These are phyloP conservation scores for Xylariaceae sp. DNA, from an alignment of 2,329 filamentous ascomycete genomes.

Conservation along the genomic window DNA sequence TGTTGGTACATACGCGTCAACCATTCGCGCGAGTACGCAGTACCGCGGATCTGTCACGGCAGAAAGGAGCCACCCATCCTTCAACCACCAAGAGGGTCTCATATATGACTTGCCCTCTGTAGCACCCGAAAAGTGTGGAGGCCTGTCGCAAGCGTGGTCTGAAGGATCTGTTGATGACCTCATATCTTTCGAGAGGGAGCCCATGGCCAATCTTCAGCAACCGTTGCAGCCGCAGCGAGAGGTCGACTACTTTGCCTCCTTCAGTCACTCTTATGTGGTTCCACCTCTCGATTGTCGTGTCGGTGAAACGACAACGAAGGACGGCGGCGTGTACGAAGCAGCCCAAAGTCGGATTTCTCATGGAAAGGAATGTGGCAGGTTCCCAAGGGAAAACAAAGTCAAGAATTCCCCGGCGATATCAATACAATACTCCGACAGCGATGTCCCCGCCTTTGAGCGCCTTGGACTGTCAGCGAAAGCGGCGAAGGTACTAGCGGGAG, in stretches of 20 bases:
- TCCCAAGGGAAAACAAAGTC: slow-evolving; percentile 11
- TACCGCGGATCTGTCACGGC: slow-evolving; percentile 12
- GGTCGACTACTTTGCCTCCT: slow-evolving; percentile 28
- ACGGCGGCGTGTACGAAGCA: slow-evolving; percentile 7
- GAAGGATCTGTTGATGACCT: slow-evolving; percentile 13
- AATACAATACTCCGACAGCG: slow-evolving; percentile 27
- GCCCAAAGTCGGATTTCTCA: neutral
- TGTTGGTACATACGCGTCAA: slow-evolving; percentile 23
- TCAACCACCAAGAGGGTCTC: neutral
- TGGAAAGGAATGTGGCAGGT: slow-evolving; percentile 9
- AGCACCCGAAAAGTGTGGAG: slow-evolving; percentile 7
- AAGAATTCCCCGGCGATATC: slow-evolving; percentile 25
- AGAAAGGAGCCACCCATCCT: slow-evolving; percentile 12
- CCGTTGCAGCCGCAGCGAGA: slow-evolving; percentile 19
- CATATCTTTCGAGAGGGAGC: slow-evolving; percentile 16
- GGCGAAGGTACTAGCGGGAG: slow-evolving; percentile 19
- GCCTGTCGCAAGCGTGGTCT: neutral
- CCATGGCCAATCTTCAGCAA: slow-evolving; percentile 10
- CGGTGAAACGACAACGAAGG: neutral
- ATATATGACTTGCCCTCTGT: slow-evolving; percentile 1
- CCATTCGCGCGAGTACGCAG: slow-evolving; percentile 22
- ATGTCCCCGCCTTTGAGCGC: slow-evolving; percentile 27
- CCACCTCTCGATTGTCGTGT: slow-evolving; percentile 20
- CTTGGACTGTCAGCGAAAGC: slow-evolving; percentile 24
- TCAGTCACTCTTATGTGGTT: slow-evolving; percentile 27